A percentile compares a stretch with the other conserved stretches of the same genome.
Evolutionary conservation across 2,329 filamentous ascomycete species (phyloP).

Genomic region (Stagonosporopsis rhizophila): DNA sequence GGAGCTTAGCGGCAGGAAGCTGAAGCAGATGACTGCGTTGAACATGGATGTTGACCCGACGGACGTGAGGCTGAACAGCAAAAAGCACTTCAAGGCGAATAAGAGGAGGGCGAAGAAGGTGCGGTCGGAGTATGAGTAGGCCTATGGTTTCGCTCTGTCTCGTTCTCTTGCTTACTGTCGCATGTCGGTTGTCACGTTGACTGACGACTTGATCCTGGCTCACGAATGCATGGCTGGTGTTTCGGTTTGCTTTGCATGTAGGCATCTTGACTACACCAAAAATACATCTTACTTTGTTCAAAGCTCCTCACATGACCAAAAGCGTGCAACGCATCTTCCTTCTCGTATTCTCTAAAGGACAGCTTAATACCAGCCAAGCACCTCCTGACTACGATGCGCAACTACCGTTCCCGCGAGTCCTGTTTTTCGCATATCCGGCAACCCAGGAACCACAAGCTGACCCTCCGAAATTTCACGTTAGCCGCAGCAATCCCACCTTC

Average conservation of each 20-base stretch:
- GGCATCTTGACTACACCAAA: slow-evolving; percentile 1
- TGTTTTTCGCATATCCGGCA: neutral
- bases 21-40: slow-evolving; percentile 78
- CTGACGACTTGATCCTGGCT: neutral
- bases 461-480: neutral
- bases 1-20: slow-evolving; percentile 81
- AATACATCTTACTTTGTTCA: neutral
- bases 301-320: neutral
- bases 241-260: slow-evolving; percentile 2
- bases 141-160: neutral
- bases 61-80: slow-evolving; percentile 74
- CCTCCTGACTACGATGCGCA: too few species aligned
- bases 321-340: too few species aligned
- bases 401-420: too few species aligned
- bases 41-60: slow-evolving; percentile 85
- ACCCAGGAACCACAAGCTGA: neutral
- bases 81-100: slow-evolving; percentile 95
- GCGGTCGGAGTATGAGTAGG: slow-evolving; percentile 49
- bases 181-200: neutral
- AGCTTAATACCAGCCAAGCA: too few species aligned
- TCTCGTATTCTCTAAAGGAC: too few species aligned
- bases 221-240: slow-evolving; percentile 17
- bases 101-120: slow-evolving; percentile 67
- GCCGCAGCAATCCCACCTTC: neutral
- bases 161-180: neutral